Conservation (phyloP, 1,139 yeast species). For the Suhomyces kunorum region DNA sequence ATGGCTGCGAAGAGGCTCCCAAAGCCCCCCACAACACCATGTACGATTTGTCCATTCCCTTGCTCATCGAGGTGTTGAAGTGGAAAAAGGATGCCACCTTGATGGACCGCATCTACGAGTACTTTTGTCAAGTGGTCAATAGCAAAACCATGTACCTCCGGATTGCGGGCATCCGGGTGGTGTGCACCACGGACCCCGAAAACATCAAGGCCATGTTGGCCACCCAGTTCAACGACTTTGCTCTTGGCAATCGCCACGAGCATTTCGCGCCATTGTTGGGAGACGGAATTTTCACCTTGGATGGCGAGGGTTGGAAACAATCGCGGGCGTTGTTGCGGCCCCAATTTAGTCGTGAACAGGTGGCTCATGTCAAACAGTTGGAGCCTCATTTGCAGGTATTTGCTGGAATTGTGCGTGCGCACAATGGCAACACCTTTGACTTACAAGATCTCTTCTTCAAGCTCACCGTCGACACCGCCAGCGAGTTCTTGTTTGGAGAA, state of each 20-base stretch:
- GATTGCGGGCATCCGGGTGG: slow-evolving; percentile 16
- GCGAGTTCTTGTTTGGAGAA: slow-evolving; percentile 64
- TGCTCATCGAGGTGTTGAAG: slow-evolving; percentile 12
- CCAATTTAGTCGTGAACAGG: slow-evolving; percentile 29
- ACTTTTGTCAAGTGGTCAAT: slow-evolving; percentile 3
- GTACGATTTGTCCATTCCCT: slow-evolving; percentile 7
- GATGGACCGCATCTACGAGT: slow-evolving; percentile 13
- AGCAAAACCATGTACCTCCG: slow-evolving; percentile 11
- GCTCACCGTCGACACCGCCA: slow-evolving; percentile 58
- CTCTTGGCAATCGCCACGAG: slow-evolving; percentile 26
- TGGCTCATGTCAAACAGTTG: slow-evolving; percentile 27
- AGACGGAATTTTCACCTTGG: slow-evolving; percentile 30
- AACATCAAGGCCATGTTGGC: slow-evolving; percentile 29
- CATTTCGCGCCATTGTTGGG: slow-evolving; percentile 25
- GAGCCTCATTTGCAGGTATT: slow-evolving; percentile 27
- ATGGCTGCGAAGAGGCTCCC: slow-evolving; percentile 24
- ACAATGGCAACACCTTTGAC: slow-evolving; percentile 34
- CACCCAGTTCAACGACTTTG: slow-evolving; percentile 28
- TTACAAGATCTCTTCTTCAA: slow-evolving; percentile 50
- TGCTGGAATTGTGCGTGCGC: slow-evolving; percentile 17
- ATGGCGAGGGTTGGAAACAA: slow-evolving; percentile 31
- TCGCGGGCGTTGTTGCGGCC: slow-evolving; percentile 31
- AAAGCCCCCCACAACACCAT: not conserved
- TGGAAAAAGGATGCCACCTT: slow-evolving; percentile 15
- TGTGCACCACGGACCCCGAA: slow-evolving; percentile 25